These are phyloP conservation scores for Oryza coarctata DNA, from an alignment of 176 grass and related monocot species.

Conservation along the genomic window DNA sequence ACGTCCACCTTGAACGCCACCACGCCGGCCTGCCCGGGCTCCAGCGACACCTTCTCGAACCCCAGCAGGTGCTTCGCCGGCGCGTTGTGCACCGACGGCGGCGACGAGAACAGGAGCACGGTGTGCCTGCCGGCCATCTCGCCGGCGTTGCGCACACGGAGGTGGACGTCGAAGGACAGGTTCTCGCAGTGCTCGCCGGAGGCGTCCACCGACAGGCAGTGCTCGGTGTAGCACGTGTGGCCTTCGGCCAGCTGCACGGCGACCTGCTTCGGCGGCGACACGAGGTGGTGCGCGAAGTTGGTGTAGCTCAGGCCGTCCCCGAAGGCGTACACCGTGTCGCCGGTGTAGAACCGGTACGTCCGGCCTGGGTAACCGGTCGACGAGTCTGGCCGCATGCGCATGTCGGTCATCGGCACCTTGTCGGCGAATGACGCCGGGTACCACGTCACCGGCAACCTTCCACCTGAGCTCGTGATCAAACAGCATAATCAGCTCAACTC, in stretches of 20 bases:
- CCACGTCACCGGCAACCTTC: conserved; percentile 93
- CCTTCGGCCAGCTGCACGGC: conserved; percentile 59
- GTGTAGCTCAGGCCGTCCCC: conserved; percentile 96
- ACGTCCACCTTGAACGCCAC: conserved; percentile 82
- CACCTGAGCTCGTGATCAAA: conserved; percentile 40
- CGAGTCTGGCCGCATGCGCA: conserved; percentile 81
- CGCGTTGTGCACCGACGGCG: conserved; percentile 73
- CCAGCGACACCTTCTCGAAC: conserved; percentile 75
- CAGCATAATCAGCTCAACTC: background rate
- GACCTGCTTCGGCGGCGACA: conserved; percentile 56
- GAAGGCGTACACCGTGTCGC: conserved; percentile 70
- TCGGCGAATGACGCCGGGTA: conserved; percentile 64
- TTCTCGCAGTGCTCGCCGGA: conserved; percentile 53
- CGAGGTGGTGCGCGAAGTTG: conserved; percentile 48
- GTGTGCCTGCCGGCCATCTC: conserved; percentile 55
- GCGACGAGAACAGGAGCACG: conserved; percentile 80
- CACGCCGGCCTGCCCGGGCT: conserved; percentile 36
- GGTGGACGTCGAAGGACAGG: conserved; percentile 53
- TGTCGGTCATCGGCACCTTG: conserved; percentile 70
- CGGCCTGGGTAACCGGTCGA: conserved; percentile 69
- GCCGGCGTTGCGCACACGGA: conserved; percentile 61
- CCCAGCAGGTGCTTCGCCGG: conserved; percentile 80
- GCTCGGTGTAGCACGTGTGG: conserved; percentile 54
- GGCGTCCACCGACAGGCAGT: conserved; percentile 63
- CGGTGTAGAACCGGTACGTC: conserved; percentile 94